phyloP scores from a whole-genome alignment of 805 yeast species.

The Metschnikowia santaceciliae region DNA sequence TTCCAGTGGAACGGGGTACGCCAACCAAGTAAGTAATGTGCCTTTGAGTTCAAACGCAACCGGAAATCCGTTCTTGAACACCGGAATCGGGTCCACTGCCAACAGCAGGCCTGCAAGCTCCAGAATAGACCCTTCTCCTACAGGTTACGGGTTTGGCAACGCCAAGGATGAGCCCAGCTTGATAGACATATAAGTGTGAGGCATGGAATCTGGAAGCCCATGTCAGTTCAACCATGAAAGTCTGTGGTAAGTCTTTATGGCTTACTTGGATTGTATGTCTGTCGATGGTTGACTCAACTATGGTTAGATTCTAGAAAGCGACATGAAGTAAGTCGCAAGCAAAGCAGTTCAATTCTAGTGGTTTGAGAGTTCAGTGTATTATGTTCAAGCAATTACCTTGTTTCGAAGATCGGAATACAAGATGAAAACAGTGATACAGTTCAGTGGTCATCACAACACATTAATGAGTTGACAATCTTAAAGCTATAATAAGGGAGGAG shows the following conservation, averaged over 20 bases:
- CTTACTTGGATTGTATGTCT: not conserved
- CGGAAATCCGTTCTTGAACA: slow-evolving; percentile 59
- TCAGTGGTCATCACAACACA: too few species aligned
- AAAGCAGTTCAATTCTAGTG: too few species aligned
- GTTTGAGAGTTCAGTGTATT: too few species aligned
- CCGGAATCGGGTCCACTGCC: slow-evolving; percentile 47
- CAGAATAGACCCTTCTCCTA: slow-evolving; percentile 69
- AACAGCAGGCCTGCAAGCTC: slow-evolving; percentile 32
- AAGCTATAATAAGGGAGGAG: too few species aligned
- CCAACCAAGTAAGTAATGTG: slow-evolving; percentile 38
- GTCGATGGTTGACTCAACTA: too few species aligned
- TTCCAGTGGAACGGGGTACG: slow-evolving; percentile 83
- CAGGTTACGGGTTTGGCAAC: slow-evolving; percentile 95
- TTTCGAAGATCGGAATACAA: too few species aligned
- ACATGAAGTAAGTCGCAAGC: too few species aligned
- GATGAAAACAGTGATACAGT: too few species aligned
- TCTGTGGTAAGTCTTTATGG: not conserved
- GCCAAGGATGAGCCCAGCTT: slow-evolving; percentile 50
- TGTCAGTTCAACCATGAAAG: too few species aligned
- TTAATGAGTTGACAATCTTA: too few species aligned
- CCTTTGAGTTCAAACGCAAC: slow-evolving; percentile 36
- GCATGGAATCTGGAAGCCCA: not conserved
- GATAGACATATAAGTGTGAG: slow-evolving; percentile 37
- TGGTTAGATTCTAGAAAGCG: too few species aligned
- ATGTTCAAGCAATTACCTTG: too few species aligned